A percentile compares a stretch with the other conserved stretches of the same genome.
Conservation (phyloP, 148 eudicot genomes). For the Vaccinium darrowii region DNA sequence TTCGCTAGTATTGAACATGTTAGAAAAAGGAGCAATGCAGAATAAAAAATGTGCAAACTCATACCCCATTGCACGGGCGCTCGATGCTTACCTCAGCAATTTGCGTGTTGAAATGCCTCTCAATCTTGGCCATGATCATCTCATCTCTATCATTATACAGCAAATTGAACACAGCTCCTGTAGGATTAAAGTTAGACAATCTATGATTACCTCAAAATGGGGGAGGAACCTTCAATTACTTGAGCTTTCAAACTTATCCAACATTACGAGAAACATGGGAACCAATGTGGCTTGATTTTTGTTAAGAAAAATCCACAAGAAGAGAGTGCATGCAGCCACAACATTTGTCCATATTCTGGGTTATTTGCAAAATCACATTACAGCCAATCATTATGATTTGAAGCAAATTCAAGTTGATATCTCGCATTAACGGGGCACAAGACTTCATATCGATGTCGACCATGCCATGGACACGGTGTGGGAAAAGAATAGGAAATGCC, state of each 20-base stretch:
- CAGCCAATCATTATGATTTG: background rate
- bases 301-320: background rate
- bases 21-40: no score
- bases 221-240: background rate
- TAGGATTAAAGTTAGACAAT: conserved; percentile 18
- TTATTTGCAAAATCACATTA: background rate
- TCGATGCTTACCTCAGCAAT: conserved; percentile 62
- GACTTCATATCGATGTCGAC: background rate
- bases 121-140: conserved; percentile 67
- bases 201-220: background rate
- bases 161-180: conserved; percentile 92
- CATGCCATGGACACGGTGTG: background rate
- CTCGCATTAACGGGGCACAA: background rate
- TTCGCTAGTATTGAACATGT: background rate
- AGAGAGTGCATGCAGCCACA: background rate
- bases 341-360: background rate
- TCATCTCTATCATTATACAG: conserved; percentile 51
- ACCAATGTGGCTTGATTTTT: background rate
- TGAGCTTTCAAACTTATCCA: background rate
- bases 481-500: background rate
- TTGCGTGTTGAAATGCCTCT: conserved; percentile 55
- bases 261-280: background rate
- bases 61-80: background rate
- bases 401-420: background rate
- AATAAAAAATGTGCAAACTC: background rate